Base-by-base conservation (phyloP, 371 early-diverging fungal genomes). In the Apophysomyces ossiformis region DNA sequence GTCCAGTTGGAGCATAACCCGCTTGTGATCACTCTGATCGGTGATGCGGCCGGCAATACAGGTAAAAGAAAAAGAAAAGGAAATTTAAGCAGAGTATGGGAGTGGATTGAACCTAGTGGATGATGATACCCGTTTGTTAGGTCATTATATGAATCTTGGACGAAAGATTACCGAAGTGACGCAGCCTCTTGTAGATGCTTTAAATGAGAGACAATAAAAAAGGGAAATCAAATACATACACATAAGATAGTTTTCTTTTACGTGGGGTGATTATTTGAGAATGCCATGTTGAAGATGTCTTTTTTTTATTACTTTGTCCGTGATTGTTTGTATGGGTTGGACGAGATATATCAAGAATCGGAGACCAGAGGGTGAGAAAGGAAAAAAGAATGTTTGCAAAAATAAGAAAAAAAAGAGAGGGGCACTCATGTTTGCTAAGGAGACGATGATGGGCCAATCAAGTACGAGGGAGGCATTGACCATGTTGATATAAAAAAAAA, bases 1-100 rank as follows among this genome's bases (percentile, higher is more conserved):
- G 82, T 89, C 32, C 89, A 89, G 65, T 74, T 85, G 64, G 85
- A 87, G 57, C 82, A 84, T 45, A 60, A 77, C 32, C 86, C 89
- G 16, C 74, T 89, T 16, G 79, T 87, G 16, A 83, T 87, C 50
- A 87, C 87, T 0, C 69, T 89, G 50, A 76, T 89, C 39, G 85
- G 81, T 18, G 81, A 82, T 57, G 75, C 85, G 26, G 65, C 63
- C 36, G 82, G 88, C 21, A 89, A 89, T 58, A 87, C 87, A 37
- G 89, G 89, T 82, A 77, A 69, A 50, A 9, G 9, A 35, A 26
- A 60, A 37, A 26, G 57, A 37, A 36, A 16, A 41, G 2, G 4
- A 43, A 43, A 15, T 1, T 43, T 45, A 18, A 18, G 13, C 43
- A 43, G 15, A 18, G 16, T 45, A 5, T 1, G 2, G 32, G 32